A percentile compares a stretch with the other conserved stretches of the same genome.
phyloP scores from a whole-genome alignment of 352 stramenopile genomes.

The Pilasporangium apinafurcum region DNA sequence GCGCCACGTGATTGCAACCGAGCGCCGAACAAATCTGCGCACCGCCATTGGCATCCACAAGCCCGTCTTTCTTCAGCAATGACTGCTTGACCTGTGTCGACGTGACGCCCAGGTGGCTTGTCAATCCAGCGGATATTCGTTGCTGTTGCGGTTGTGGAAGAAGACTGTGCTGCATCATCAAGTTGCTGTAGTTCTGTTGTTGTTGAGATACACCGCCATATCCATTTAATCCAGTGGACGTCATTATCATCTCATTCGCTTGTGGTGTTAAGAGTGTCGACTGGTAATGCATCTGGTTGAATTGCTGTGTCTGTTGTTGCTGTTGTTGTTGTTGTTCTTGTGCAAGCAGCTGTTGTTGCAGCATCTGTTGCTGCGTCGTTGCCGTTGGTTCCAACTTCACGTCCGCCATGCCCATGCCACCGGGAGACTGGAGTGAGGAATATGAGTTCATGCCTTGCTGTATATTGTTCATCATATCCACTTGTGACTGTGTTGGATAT shows the following conservation, averaged over 20 bases:
- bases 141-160: constrained; percentile 29
- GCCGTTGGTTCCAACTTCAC: constrained; percentile 36
- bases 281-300: constrained; percentile 53
- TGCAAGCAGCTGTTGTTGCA: constrained; percentile 50
- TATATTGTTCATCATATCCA: constrained; percentile 27
- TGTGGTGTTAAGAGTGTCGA: constrained; percentile 35
- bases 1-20: constrained; percentile 71
- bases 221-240: constrained; percentile 14
- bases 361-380: constrained; percentile 24
- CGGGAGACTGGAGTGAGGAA: no score
- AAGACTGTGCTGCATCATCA: constrained; percentile 58
- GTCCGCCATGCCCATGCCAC: constrained; percentile 9
- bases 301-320: constrained; percentile 23
- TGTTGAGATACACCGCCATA: constrained; percentile 8
- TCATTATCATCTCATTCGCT: constrained; percentile 43
- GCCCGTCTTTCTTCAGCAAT: constrained; percentile 36
- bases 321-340: constrained; percentile 52
- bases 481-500: constrained; percentile 8
- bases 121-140: constrained; percentile 17
- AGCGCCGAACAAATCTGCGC: constrained; percentile 65
- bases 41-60: constrained; percentile 35
- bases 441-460: constrained; percentile 13
- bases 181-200: constrained; percentile 47
- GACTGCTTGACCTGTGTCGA: constrained; percentile 50
- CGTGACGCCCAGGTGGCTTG: constrained; percentile 28